A percentile compares a stretch with the other conserved stretches of the same genome.
Conservation (phyloP, 1,139 yeast genomes). For the Protomyces arabidopsidicola region DNA sequence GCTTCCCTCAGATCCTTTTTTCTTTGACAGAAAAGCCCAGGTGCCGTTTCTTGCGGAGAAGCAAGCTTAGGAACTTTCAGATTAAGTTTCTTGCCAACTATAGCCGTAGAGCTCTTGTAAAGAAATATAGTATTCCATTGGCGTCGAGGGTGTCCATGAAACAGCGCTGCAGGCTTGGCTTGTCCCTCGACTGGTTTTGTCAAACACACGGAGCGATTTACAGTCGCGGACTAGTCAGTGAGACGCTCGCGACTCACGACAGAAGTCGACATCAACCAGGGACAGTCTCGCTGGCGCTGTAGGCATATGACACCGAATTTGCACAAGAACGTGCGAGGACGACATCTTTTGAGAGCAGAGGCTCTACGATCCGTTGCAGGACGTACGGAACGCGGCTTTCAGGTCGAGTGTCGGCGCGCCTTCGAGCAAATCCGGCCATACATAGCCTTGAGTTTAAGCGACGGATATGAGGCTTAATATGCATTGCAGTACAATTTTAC, state of each 20-base stretch:
- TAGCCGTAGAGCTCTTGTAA: too few relatives aligned
- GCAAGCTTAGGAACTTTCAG: too few relatives aligned
- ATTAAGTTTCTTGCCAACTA: too few relatives aligned
- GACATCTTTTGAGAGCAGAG: conserved; percentile 66
- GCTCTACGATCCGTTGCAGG: conserved; percentile 50
- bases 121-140: too few relatives aligned
- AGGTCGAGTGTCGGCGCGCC: conserved; percentile 54
- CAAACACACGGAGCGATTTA: conserved; percentile 56
- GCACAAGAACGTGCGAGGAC: conserved; percentile 79
- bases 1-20: too few relatives aligned
- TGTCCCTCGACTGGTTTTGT: conserved; percentile 74
- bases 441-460: conserved; percentile 50
- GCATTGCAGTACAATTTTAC: conserved; percentile 64
- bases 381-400: conserved; percentile 58
- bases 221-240: conserved; percentile 51
- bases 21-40: too few relatives aligned
- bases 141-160: too few relatives aligned
- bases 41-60: too few relatives aligned
- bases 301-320: conserved; percentile 82
- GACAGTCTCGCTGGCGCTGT: conserved; percentile 51
- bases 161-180: too few relatives aligned
- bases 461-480: conserved; percentile 65
- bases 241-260: conserved; percentile 66
- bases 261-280: conserved; percentile 52
- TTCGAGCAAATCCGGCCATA: conserved; percentile 52